phyloP scores from a whole-genome alignment of 2,329 filamentous ascomycete species.

The Sclerotinia spermophila region DNA sequence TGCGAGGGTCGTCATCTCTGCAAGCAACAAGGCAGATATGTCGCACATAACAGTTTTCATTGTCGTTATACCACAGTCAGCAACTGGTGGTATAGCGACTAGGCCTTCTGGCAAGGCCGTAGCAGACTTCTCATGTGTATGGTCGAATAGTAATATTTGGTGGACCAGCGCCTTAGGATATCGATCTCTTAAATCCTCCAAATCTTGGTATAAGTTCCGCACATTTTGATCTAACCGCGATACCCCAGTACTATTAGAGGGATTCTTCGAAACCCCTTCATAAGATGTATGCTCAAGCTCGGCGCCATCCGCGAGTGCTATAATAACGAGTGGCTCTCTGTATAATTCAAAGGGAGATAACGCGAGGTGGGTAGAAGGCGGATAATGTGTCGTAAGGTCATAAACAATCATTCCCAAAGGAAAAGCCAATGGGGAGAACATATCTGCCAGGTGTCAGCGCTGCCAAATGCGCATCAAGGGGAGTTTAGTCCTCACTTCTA shows the following conservation, averaged over 20 bases:
- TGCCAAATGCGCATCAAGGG: neutral
- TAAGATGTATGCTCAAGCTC: slow-evolving; percentile 58
- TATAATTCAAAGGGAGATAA: slow-evolving; percentile 88
- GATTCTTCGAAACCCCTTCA: slow-evolving; percentile 54
- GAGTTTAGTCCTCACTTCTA: slow-evolving; percentile 63
- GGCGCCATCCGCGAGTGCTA: slow-evolving; percentile 78
- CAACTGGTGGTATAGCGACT: slow-evolving; percentile 63
- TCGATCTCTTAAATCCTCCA: slow-evolving; percentile 66
- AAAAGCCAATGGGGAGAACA: slow-evolving; percentile 90
- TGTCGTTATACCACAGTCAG: slow-evolving; percentile 70
- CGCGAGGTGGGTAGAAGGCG: slow-evolving; percentile 73
- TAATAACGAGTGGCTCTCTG: slow-evolving; percentile 75
- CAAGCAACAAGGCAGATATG: slow-evolving; percentile 68
- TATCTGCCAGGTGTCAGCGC: slow-evolving; percentile 54
- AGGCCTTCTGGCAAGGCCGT: slow-evolving; percentile 63
- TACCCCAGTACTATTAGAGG: slow-evolving; percentile 47
- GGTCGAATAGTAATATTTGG: slow-evolving; percentile 77
- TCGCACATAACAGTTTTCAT: slow-evolving; percentile 79
- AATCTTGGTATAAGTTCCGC: slow-evolving; percentile 59
- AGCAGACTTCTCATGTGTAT: slow-evolving; percentile 47
- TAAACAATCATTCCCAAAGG: slow-evolving; percentile 83
- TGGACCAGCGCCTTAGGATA: slow-evolving; percentile 76
- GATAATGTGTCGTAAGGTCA: slow-evolving; percentile 76
- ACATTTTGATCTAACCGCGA: slow-evolving; percentile 53
- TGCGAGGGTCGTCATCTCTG: slow-evolving; percentile 71